phyloP scores from a whole-genome alignment of 2,329 filamentous ascomycete species.

The Verticillium nonalfalfae region DNA sequence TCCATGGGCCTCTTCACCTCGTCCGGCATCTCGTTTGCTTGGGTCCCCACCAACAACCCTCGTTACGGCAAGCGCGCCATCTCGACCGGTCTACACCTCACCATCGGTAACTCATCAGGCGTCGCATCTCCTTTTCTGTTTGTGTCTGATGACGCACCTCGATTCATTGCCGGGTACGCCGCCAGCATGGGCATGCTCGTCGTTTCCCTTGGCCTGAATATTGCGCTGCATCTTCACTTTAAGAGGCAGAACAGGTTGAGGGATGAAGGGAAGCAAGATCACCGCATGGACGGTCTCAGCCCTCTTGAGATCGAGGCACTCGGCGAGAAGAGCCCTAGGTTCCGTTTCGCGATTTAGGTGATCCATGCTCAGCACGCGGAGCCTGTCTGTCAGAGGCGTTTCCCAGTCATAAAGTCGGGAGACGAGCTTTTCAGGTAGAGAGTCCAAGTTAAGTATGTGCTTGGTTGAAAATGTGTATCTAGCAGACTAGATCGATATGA shows the following conservation, averaged over 20 bases:
- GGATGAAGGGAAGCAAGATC: slow-evolving; percentile 27
- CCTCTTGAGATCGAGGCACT: slow-evolving; percentile 33
- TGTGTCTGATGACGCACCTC: slow-evolving; percentile 31
- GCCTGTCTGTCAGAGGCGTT: not conserved
- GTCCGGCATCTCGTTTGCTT: slow-evolving; percentile 26
- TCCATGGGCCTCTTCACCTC: slow-evolving; percentile 51
- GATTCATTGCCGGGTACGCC: slow-evolving; percentile 43
- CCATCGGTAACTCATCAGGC: slow-evolving; percentile 55
- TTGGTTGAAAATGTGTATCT: not conserved
- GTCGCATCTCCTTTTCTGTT: slow-evolving; percentile 58
- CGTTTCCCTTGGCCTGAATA: slow-evolving; percentile 21
- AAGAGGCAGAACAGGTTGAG: slow-evolving; percentile 26
- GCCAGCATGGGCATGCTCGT: slow-evolving; percentile 42
- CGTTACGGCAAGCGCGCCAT: slow-evolving; percentile 60
- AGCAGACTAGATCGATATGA: not conserved
- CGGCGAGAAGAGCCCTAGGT: slow-evolving; percentile 32
- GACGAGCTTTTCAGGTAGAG: not conserved
- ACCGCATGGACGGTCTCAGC: slow-evolving; percentile 30
- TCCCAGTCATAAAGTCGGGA: not conserved
- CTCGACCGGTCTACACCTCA: slow-evolving; percentile 54
- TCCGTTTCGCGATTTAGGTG: slow-evolving; percentile 14
- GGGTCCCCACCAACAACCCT: slow-evolving; percentile 50
- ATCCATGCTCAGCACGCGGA: not conserved
- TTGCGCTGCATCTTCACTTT: slow-evolving; percentile 21
- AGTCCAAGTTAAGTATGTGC: not conserved